phyloP scores from a whole-genome alignment of 2,329 filamentous ascomycete genomes.

The Colletotrichum gigasporum region DNA sequence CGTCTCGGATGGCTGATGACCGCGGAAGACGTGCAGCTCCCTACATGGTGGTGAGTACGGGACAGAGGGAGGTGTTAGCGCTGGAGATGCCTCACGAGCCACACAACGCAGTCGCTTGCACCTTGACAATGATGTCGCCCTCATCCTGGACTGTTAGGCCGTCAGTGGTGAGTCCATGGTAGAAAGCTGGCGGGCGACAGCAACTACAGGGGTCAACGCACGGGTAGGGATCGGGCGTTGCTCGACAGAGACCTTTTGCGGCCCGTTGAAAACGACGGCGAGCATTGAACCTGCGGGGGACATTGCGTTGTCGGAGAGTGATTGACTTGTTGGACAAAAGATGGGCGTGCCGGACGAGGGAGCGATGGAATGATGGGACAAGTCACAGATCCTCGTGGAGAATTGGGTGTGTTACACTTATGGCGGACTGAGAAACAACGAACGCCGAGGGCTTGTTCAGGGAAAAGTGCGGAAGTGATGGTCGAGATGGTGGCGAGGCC shows the following conservation, averaged over 20 bases:
- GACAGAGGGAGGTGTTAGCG: conserved; percentile 4
- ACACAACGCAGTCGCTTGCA: conserved; percentile 84
- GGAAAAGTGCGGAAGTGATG: too few species aligned
- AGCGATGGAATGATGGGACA: too few species aligned
- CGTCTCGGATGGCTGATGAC: conserved; percentile 75
- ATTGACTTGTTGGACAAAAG: neutral
- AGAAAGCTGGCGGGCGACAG: neutral
- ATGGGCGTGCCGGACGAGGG: too few species aligned
- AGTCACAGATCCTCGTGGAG: too few species aligned
- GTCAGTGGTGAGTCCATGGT: neutral
- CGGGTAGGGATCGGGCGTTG: conserved; percentile 79
- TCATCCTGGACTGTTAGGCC: conserved; percentile 67
- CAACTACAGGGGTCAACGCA: conserved; percentile 37
- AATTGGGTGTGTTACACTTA: too few species aligned
- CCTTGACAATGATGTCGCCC: conserved; percentile 84
- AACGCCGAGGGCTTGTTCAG: too few species aligned
- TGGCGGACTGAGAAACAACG: too few species aligned
- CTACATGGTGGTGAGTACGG: conserved; percentile 50
- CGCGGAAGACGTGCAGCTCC: conserved; percentile 87
- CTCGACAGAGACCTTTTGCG: conserved; percentile 78
- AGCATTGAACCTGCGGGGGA: conserved; percentile 70
- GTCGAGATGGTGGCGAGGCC: neutral
- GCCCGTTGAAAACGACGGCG: conserved; percentile 87
- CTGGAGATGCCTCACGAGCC: conserved; percentile 72
- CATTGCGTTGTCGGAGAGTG: conserved; percentile 19